Evolutionary conservation across 768 basidiomycete species (phyloP), one percentile per base, ranked within the genome.

Genomic region (Russula griseocarnosa): DNA sequence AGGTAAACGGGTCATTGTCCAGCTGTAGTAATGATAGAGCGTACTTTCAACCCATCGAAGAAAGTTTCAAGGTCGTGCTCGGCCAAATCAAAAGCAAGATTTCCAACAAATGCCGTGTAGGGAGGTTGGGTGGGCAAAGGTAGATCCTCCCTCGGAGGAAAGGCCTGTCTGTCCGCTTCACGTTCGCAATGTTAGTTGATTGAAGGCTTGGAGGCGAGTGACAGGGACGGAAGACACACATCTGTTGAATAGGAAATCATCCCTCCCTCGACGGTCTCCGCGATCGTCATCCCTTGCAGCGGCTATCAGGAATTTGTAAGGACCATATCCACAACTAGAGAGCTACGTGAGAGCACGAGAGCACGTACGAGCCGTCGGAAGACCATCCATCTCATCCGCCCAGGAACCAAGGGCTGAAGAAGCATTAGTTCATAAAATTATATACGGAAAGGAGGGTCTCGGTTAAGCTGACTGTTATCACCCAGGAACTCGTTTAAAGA

Each of bases 311-410:
- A 61, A 34, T 56, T 49, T 51, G 42, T 61, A 46, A 68, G 54
- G 18, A 26, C 26, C 18, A 58, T 5, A 30, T 36, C 7, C 18
- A n/a, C 40, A 5, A 20, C 22, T 16, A 24, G 20, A 26, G 26
- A 49, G 50, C 38, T 59, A 10, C 63, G 28, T 11, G 34, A 65
- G 47, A 59, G 40, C 52, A 52, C 28, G 57, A 59, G 56, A 50
- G 59, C n/a, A 81, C 94, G 79, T 79, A 98, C 96, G 96, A 72
- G 93, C 95, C 70, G 85, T 89, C 30, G 96, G 96, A 66, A 98
- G 82, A 34, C 82, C 70, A 69, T 97, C 95, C 92, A 98, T 94
- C 76, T 98, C 97, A 74, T 98, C 97, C 8, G 97, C 97, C 97
- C 97, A 99, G 73, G 92, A 95, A 71, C 94, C 96, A 58, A 91